Conservation (phyloP, 2,329 filamentous ascomycete genomes). For the Talaromyces amestolkiae region DNA sequence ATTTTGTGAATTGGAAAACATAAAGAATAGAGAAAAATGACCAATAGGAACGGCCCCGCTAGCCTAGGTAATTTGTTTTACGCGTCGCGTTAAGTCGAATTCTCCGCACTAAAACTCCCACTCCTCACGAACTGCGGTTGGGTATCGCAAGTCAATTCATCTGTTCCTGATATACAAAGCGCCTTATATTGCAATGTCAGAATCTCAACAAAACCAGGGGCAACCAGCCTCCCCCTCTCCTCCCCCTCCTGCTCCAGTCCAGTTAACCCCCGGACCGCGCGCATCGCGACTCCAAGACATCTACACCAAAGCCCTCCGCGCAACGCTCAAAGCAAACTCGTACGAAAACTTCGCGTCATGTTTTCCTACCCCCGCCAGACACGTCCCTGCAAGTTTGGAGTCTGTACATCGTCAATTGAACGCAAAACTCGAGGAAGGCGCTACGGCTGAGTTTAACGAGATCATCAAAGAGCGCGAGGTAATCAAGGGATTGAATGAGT, state of each 20-base stretch:
- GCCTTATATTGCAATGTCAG: neutral
- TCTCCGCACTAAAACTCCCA: neutral
- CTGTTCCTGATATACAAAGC: no score
- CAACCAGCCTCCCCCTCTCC: slow-evolving; percentile 44
- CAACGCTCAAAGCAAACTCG: slow-evolving; percentile 60
- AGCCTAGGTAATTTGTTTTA: neutral
- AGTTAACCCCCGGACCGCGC: slow-evolving; percentile 58
- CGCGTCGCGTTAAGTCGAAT: slow-evolving; percentile 11
- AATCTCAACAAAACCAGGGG: neutral
- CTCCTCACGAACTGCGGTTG: neutral
- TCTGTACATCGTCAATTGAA: slow-evolving; percentile 59
- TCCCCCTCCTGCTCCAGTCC: slow-evolving; percentile 51
- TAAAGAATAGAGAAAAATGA: neutral
- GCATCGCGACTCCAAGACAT: slow-evolving; percentile 60
- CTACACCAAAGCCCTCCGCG: slow-evolving; percentile 58
- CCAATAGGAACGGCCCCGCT: slow-evolving; percentile 1
- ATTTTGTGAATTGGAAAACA: neutral
- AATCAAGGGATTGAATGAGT: slow-evolving; percentile 57
- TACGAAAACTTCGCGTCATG: slow-evolving; percentile 62
- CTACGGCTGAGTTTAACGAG: slow-evolving; percentile 59
- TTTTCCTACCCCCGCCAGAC: slow-evolving; percentile 60
- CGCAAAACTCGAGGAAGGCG: slow-evolving; percentile 56
- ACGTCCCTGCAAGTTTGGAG: slow-evolving; percentile 57
- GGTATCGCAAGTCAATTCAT: neutral
- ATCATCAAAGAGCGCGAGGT: slow-evolving; percentile 58